These are phyloP conservation scores for Penicillium robsamsonii DNA, from an alignment of 495 filamentous ascomycete species.

Conservation along the genomic window DNA sequence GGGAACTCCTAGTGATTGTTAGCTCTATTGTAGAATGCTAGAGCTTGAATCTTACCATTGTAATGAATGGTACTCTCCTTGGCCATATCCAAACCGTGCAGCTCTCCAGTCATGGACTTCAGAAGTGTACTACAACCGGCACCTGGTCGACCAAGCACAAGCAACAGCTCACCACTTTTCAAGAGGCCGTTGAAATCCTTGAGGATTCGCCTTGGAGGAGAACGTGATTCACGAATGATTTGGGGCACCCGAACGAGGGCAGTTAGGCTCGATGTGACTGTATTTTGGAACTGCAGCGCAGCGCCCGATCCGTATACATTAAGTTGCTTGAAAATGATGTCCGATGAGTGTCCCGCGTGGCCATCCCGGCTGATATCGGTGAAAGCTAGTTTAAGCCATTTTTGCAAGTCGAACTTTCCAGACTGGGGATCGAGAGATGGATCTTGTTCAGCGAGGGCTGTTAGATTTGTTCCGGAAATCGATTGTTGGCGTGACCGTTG, in stretches of 20 bases:
- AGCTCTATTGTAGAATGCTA: background rate
- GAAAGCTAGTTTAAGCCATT: constrained; percentile 33
- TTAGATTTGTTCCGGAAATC: constrained; percentile 1
- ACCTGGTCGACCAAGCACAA: constrained; percentile 41
- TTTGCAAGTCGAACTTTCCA: constrained; percentile 25
- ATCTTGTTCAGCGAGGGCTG: constrained; percentile 21
- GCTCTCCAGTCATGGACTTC: constrained; percentile 37
- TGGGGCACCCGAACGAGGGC: constrained; percentile 39
- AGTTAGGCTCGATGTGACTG: constrained; percentile 43
- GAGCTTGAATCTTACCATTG: constrained; percentile 29
- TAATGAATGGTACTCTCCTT: constrained; percentile 44
- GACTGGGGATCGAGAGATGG: constrained; percentile 29
- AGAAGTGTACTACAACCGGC: constrained; percentile 42
- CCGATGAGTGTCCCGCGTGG: constrained; percentile 23
- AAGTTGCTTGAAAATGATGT: constrained; percentile 49
- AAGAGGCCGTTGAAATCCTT: constrained; percentile 38
- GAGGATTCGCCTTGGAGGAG: constrained; percentile 34
- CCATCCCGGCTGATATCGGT: constrained; percentile 26
- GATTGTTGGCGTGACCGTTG: constrained; percentile 20
- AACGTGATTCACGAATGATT: constrained; percentile 12
- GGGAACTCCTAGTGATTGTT: constrained; percentile 17
- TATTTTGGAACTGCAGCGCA: constrained; percentile 51
- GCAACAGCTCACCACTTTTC: constrained; percentile 35
- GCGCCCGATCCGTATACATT: constrained; percentile 51
- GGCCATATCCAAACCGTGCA: constrained; percentile 36